Base-by-base conservation (phyloP, 805 yeast genomes). In the Blastobotrys muscicola region DNA sequence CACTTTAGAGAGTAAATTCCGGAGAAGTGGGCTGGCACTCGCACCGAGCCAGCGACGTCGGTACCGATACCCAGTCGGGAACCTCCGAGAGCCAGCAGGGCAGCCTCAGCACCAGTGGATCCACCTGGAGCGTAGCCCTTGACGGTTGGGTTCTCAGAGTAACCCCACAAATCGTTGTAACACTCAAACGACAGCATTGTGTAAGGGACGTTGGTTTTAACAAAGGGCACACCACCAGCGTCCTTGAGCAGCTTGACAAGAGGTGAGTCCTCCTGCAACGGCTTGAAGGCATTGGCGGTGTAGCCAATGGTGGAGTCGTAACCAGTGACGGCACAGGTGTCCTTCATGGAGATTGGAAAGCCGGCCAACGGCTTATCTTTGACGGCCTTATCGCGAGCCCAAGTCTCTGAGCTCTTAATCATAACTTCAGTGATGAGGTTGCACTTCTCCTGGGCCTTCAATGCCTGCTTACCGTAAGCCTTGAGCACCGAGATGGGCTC, bases 351-450 rank as follows among this genome's bases (percentile, higher is more conserved):
- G 40, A 79, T 63, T 4, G 84, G 83, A 50, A 79, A 58, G 2
- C 85, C 84, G 36, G 80, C 82, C 43, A 78, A 64, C 0, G 81
- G 78, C 38, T 79, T 79, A 45, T 71, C 61, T n/a, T 78, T 78
- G 42, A 73, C 67, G 39, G 67, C 65, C 12, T 66, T 59, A 49
- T 70, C 68, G 26, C 26, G 26, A 1, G 75, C 75, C 63, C 80
- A 85, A 49, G 78, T 65, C 53, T 71, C 75, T n/a, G 82, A 89
- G 48, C 78, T 84, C 36, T 75, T 70, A 51, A 80, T 71, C 60
- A 82, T 67, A 44, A 83, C 68, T 45, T 79, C 82, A 61, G 80
- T 69, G 29, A 76, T 67, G 54, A 76, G 71, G 48, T 76, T 74
- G 37, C 49, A 44, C 53, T 76, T 70, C 51, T 76, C 78, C 47